Base-by-base conservation (phyloP, 2,329 filamentous ascomycete species). In the Fusarium burgessii region DNA sequence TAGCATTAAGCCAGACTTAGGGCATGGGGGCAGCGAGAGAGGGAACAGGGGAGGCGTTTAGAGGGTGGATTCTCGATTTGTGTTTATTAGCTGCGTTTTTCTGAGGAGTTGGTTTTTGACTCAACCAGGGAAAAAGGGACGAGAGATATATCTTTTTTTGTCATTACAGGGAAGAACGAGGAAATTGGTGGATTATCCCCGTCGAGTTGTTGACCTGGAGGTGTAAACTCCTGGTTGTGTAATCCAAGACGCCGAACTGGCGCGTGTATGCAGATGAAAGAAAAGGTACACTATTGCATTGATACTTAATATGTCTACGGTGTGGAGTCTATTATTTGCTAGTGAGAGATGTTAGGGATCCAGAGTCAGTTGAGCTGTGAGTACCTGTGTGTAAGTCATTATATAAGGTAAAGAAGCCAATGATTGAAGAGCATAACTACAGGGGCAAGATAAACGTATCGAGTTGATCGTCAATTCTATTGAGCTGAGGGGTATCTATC, bases 401-500 rank as follows among this genome's bases (percentile, higher is more conserved):
- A 17, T 13, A 12, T 40, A n/a, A 38, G 15, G 12, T 23, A 20
- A 32, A 32, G 6, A 23, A 10, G 25, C 38, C 17, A n/a, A 40
- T 40, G 8, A 40, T 40, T 18, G 38, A 29, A 40, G 38, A 40
- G 9, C 17, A 18, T 11, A 6, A 20, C 5, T 6, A 43, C 15
- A 20, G 12, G 23, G 18, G 27, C 6, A 50, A 57, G 3, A n/a
- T 12, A 10, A 42, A 41, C 14, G 23, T 38, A 9, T 33, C 51
- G 47, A 58, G 46, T 60, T 72, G 49, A 64, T 70, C 46, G n/a
- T 66, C 29, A 51, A 65, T 72, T 67, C 46, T 74, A 67, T 58
- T 69, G 72, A 76, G 74, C 50, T 72, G 74, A 70, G 70, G 69
- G 74, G 74, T 76, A 74, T 76, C 72, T 76, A 72, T 68, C 50